Evolutionary conservation across 257 asterid genomes (phyloP).

Genomic region (Perilla frutescens): DNA sequence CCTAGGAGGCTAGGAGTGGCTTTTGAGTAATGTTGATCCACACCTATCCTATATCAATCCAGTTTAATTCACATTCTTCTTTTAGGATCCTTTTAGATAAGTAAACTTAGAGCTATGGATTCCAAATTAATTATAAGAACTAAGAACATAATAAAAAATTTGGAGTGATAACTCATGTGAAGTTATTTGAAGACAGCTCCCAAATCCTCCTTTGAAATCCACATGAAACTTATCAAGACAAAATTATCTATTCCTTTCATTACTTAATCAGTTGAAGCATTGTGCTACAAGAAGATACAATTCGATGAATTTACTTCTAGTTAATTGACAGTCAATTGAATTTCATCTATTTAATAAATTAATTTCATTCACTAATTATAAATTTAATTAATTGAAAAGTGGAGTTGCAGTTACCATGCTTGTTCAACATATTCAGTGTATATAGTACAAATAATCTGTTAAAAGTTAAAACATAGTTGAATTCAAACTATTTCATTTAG

Average conservation of each 20-base stretch:
- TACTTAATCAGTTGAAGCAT: too few species aligned
- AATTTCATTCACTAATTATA: too few species aligned
- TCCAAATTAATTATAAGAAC: background rate
- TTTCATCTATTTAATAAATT: background rate
- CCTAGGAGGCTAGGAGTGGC: background rate
- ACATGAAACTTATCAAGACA: too few species aligned
- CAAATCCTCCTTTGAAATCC: background rate
- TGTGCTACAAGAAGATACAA: too few species aligned
- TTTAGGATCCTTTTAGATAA: background rate
- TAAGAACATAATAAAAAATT: too few species aligned
- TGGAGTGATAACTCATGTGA: background rate
- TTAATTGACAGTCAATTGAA: background rate
- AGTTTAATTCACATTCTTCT: background rate
- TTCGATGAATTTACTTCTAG: background rate
- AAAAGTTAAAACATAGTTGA: too few species aligned
- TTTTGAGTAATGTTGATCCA: background rate
- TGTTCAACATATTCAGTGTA: background rate
- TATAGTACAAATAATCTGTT: too few species aligned
- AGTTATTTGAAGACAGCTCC: background rate
- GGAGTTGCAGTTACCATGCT: background rate
- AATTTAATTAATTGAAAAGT: background rate
- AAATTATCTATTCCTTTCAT: too few species aligned
- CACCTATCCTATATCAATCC: background rate
- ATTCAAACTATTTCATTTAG: background rate
- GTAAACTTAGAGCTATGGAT: conserved; percentile 6